These are phyloP conservation scores for Lentinula edodes DNA, from an alignment of 768 basidiomycete species.

Conservation along the genomic window DNA sequence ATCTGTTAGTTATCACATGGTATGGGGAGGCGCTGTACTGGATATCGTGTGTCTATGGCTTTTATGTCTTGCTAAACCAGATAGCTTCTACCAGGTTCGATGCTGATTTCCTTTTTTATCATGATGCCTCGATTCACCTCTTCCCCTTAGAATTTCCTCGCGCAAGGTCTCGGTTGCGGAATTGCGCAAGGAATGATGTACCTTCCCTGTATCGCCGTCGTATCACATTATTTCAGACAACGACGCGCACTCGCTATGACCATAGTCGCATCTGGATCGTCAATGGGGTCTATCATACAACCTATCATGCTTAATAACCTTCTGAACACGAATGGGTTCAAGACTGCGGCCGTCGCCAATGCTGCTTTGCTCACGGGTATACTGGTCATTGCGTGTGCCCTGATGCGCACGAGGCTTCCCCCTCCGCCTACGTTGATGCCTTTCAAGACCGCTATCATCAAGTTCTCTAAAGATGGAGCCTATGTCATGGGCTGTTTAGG, in stretches of 20 bases:
- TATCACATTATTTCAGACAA: conserved; percentile 47
- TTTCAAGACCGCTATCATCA: conserved; percentile 5
- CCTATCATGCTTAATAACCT: conserved; percentile 49
- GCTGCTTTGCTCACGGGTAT: conserved; percentile 33
- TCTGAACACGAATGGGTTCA: conserved; percentile 31
- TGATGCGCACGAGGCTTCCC: conserved; percentile 33
- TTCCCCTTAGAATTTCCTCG: conserved; percentile 32
- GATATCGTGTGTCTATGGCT: conserved; percentile 32
- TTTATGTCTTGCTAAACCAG: conserved; percentile 41
- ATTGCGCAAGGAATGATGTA: conserved; percentile 52
- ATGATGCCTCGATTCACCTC: background rate
- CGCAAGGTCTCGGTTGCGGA: conserved; percentile 53
- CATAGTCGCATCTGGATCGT: conserved; percentile 40
- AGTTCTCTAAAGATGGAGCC: conserved; percentile 15
- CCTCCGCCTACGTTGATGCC: conserved; percentile 19
- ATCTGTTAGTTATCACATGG: background rate
- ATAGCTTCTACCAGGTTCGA: conserved; percentile 38
- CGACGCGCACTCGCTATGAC: conserved; percentile 51
- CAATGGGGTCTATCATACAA: conserved; percentile 45
- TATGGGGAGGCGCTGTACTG: conserved; percentile 3
- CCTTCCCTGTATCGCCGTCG: conserved; percentile 45
- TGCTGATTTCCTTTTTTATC: background rate
- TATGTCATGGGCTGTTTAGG: conserved; percentile 17
- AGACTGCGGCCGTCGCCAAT: conserved; percentile 34
- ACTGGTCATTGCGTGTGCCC: conserved; percentile 31